Evolutionary conservation across 2,329 filamentous ascomycete species (phyloP).

Genomic region (Akanthomyces uredinophilus): DNA sequence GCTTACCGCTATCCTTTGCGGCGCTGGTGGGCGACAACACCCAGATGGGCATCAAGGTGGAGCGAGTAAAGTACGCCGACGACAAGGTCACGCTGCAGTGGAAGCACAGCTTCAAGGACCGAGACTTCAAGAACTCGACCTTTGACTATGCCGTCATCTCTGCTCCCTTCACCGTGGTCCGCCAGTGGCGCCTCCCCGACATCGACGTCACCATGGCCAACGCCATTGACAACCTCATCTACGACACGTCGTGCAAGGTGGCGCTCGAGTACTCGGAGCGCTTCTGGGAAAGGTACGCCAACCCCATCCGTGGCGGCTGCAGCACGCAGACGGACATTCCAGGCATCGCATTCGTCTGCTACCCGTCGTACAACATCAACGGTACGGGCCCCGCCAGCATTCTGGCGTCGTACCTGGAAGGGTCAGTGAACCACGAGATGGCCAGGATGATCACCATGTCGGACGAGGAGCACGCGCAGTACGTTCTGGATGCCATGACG

Average conservation of each 20-base stretch:
- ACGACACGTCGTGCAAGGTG: conserved; percentile 49
- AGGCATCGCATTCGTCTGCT: conserved; percentile 58
- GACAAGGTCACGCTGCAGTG: conserved; percentile 54
- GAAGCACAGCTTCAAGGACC: conserved; percentile 39
- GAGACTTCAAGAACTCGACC: conserved; percentile 39
- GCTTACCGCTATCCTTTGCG: conserved; percentile 56
- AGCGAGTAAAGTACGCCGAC: conserved; percentile 50
- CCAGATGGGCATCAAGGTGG: conserved; percentile 51
- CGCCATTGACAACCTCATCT: conserved; percentile 43
- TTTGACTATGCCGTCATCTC: conserved; percentile 66
- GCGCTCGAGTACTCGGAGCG: conserved; percentile 64
- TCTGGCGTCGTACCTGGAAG: conserved; percentile 53
- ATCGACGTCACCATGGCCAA: conserved; percentile 38
- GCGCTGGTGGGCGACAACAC: conserved; percentile 55
- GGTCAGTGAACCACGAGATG: conserved; percentile 28
- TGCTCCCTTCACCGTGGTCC: conserved; percentile 59
- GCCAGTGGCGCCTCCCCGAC: conserved; percentile 57
- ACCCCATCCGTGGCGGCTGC: conserved; percentile 60
- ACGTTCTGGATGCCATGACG: conserved; percentile 60
- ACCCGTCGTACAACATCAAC: conserved; percentile 63
- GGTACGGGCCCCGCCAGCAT: conserved; percentile 57
- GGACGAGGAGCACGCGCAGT: conserved; percentile 57
- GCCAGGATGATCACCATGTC: conserved; percentile 40
- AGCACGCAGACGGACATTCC: conserved; percentile 52
- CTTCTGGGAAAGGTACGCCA: conserved; percentile 48